Base-by-base conservation (phyloP, 2,329 filamentous ascomycete genomes). In the Xylariaceae sp. region DNA sequence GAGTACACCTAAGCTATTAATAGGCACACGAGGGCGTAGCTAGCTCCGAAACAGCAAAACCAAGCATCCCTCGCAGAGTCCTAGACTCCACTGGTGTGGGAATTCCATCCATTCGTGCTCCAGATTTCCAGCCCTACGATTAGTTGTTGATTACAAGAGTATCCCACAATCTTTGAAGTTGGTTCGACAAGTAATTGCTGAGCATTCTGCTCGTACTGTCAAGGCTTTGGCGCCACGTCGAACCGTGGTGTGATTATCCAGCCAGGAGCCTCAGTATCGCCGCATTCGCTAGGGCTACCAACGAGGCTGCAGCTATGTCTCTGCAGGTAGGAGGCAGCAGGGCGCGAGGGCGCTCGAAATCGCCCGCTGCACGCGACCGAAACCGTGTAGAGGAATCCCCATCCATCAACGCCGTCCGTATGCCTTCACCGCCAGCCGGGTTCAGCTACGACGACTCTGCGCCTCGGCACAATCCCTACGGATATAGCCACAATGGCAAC, bases 291-390 rank as follows among this genome's bases (percentile, higher is more conserved):
- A n/a, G n/a, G n/a, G n/a, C n/a, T n/a, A n/a, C n/a, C 7, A 28
- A 7, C 22, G 22, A 28, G 4, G 5, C 16, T 36, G 31, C 43
- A 7, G 47, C 53, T 61, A 83, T 82, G 79, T 81, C 80, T 60
- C 71, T 81, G 42, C 70, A 73, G 50, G 74, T 79, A 48, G 75
- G 77, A 53, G 73, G 75, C 50, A 65, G 65, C 52, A 66, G 69
- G 45, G 72, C 72, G 42, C 73, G 75, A 48, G 74, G 70, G 45
- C 77, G 77, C 48, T 77, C 78, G 47, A 72, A 73, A 47, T 82
- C 79, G 0, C 72, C 69, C 43, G 71, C 66, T 51, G 63, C 72
- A 58, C 69, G 65, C 45, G 69, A 71, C 60, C 67, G 68, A 41
- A 65, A 63, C 39, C 70, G 69, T 11, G 60, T 62, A 41, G 54